Conservation (phyloP, 2,329 filamentous ascomycete genomes). For the Sarocladium brachiariae region DNA sequence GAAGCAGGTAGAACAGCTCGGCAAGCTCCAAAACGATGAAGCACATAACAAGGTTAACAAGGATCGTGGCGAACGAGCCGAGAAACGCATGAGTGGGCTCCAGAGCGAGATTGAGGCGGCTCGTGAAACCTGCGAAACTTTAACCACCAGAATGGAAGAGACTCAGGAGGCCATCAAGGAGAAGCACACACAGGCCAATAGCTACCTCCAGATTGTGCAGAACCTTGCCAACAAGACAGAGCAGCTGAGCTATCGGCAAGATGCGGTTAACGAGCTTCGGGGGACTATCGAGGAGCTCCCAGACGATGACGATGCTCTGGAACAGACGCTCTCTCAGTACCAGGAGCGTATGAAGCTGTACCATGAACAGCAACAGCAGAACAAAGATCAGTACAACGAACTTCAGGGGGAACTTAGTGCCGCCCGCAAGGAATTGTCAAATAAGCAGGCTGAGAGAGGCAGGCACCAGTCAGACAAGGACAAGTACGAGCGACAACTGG, state of each 20-base stretch:
- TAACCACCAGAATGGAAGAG: conserved; percentile 55
- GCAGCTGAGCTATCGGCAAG: conserved; percentile 62
- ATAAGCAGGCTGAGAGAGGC: conserved; percentile 60
- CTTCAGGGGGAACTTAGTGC: conserved; percentile 45
- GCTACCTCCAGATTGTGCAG: conserved; percentile 67
- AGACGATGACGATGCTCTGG: conserved; percentile 71
- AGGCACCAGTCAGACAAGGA: conserved; percentile 80
- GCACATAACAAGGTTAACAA: conserved; percentile 76
- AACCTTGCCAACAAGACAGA: conserved; percentile 71
- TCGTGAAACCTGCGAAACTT: conserved; percentile 48
- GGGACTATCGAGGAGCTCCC: conserved; percentile 67
- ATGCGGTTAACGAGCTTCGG: conserved; percentile 63
- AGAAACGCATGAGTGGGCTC: conserved; percentile 59
- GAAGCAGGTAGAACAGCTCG: conserved; percentile 69
- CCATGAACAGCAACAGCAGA: conserved; percentile 53
- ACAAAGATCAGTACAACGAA: conserved; percentile 58
- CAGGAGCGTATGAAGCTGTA: conserved; percentile 65
- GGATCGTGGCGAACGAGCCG: conserved; percentile 67
- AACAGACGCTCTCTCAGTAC: conserved; percentile 67
- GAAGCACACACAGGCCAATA: conserved; percentile 66
- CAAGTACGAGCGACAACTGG: conserved; percentile 74
- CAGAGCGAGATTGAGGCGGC: conserved; percentile 58
- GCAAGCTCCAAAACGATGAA: conserved; percentile 66
- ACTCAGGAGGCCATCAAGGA: conserved; percentile 52
- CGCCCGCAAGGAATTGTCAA: conserved; percentile 39